Evolutionary conservation across 352 stramenopile species (phyloP).

Genomic region (Globisporangium carolinianum): DNA sequence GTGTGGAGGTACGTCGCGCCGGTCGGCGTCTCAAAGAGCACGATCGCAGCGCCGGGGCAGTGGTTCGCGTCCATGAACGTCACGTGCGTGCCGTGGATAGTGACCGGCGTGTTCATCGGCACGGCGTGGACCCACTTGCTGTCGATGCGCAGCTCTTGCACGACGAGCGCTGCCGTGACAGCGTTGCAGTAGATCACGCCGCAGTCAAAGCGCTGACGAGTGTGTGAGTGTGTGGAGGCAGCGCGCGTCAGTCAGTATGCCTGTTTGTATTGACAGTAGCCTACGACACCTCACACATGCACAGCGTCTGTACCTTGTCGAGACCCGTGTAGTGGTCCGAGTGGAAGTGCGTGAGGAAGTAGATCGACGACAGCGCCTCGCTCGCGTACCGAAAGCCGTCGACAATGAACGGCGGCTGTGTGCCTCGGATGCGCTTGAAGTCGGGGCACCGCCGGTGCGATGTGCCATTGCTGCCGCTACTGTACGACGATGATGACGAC

Average conservation of each 20-base stretch:
- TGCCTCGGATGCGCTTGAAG: slow-evolving; percentile 77
- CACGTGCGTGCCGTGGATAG: slow-evolving; percentile 86
- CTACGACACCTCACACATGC: background rate
- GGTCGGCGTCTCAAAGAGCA: slow-evolving; percentile 87
- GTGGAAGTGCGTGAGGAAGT: slow-evolving; percentile 98
- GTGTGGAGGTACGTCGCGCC: slow-evolving; percentile 91
- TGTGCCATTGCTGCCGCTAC: background rate
- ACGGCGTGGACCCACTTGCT: slow-evolving; percentile 89
- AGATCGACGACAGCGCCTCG: slow-evolving; percentile 72
- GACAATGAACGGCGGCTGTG: slow-evolving; percentile 77
- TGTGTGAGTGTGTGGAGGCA: background rate
- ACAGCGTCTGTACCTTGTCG: slow-evolving; percentile 29
- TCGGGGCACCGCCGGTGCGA: slow-evolving; percentile 32
- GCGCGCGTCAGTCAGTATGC: background rate
- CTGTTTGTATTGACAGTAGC: too few relatives aligned
- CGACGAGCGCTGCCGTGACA: slow-evolving; percentile 87
- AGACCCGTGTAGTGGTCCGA: slow-evolving; percentile 95
- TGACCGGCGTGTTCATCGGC: slow-evolving; percentile 82
- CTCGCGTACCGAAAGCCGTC: slow-evolving; percentile 83
- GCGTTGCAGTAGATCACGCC: slow-evolving; percentile 96
- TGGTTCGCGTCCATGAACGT: slow-evolving; percentile 96
- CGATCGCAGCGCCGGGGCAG: slow-evolving; percentile 93
- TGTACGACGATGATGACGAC: background rate
- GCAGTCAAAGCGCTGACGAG: slow-evolving; percentile 66
- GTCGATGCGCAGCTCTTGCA: slow-evolving; percentile 89